phyloP scores from a whole-genome alignment of 805 yeast species.

The Candida ortonii region DNA sequence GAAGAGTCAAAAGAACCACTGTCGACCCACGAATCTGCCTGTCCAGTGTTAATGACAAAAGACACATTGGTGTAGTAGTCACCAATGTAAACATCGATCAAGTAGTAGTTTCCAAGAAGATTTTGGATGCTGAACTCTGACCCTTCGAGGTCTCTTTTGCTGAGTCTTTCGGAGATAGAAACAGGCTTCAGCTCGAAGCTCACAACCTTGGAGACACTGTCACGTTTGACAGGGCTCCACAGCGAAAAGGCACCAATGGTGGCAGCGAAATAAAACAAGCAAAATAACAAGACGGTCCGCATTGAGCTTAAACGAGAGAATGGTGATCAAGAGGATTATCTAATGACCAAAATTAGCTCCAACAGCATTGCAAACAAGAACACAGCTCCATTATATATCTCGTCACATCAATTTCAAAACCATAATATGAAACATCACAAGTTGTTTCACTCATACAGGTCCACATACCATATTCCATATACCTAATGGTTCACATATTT shows the following conservation, averaged over 20 bases:
- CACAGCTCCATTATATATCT: no score
- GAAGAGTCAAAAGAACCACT: conserved; percentile 9
- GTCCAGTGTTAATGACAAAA: conserved; percentile 32
- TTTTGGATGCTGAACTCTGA: conserved; percentile 17
- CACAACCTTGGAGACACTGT: no score
- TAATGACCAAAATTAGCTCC: no score
- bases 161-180: neutral
- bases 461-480: no score
- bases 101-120: conserved; percentile 19
- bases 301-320: neutral
- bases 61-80: conserved; percentile 24
- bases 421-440: no score
- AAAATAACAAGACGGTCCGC: neutral
- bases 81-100: conserved; percentile 26
- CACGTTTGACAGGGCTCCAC: neutral
- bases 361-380: no score
- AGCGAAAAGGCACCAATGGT: conserved; percentile 7
- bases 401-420: no score
- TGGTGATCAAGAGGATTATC: neutral
- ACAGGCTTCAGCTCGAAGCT: conserved; percentile 2
- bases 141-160: conserved; percentile 17
- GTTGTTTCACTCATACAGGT: no score
- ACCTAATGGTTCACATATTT: no score
- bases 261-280: neutral
- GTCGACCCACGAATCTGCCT: conserved; percentile 31